A percentile compares a stretch with the other conserved stretches of the same genome.
These are phyloP conservation scores for Yamadazyma mexicana DNA, from an alignment of 1,139 yeast genomes.

Conservation along the genomic window DNA sequence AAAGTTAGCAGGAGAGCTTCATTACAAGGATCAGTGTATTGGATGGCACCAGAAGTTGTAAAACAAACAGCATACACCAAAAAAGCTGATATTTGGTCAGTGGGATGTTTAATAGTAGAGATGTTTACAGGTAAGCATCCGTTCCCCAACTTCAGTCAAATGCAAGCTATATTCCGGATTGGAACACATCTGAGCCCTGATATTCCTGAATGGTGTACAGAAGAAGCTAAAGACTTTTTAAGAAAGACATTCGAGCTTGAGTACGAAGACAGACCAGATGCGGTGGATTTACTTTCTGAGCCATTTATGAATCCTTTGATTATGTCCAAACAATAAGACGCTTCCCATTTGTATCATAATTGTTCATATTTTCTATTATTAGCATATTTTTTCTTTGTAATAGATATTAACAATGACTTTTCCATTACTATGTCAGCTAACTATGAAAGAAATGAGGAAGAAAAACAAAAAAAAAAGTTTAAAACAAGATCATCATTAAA, in stretches of 20 bases:
- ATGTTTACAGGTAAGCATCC: constrained; percentile 97
- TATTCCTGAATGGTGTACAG: constrained; percentile 75
- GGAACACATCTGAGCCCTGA: constrained; percentile 81
- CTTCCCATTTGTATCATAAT: too few relatives aligned
- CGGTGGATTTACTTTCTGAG: constrained; percentile 66
- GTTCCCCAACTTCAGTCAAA: constrained; percentile 88
- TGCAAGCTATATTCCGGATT: constrained; percentile 93
- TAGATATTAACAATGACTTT: too few relatives aligned
- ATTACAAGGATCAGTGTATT: constrained; percentile 88
- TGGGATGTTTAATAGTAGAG: constrained; percentile 87
- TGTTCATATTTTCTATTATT: too few relatives aligned
- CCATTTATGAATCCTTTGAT: constrained; percentile 56
- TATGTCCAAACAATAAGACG: constrained; percentile 29
- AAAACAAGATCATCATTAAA: background rate
- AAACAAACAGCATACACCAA: constrained; percentile 86
- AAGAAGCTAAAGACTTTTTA: constrained; percentile 68
- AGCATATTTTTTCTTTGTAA: too few relatives aligned
- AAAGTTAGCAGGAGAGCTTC: constrained; percentile 67
- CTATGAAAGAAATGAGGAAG: too few relatives aligned
- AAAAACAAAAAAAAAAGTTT: background rate
- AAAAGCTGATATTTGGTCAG: constrained; percentile 94
- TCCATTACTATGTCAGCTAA: too few relatives aligned
- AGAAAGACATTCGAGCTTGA: constrained; percentile 71
- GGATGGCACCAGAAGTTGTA: constrained; percentile 99
- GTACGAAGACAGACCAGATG: constrained; percentile 70